Base-by-base conservation (phyloP, 371 early-diverging fungal genomes). In the Fennellomyces sp. region DNA sequence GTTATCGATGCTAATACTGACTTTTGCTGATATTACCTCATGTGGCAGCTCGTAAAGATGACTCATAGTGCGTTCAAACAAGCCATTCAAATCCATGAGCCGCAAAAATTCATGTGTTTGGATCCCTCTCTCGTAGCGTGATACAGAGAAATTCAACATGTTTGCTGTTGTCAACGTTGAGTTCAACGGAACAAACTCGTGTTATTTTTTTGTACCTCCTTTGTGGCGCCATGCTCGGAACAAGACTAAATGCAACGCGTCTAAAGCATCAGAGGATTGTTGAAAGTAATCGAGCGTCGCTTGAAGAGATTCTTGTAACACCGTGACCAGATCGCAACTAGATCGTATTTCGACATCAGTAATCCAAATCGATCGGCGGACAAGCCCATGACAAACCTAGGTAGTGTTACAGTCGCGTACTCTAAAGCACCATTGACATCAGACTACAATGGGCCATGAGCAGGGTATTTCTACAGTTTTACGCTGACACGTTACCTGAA, bases 371-470 rank as follows among this genome's bases (percentile, higher is more conserved):
- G 17, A 45, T 45, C 45, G 17, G n/a, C 7, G 45, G 35, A 6
- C 8, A 33, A 6, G 10, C 23, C 21, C 23, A 45, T 45, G 19
- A 21, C 12, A 5, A 23, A 45, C 45, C 21, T 45, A 23, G 45
- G 45, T 23, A 25, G 23, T 1, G 45, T 21, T 12, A 45, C 45
- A 0, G 45, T 17, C n/a, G 29, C 30, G 13, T 61, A 61, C 19
- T 70, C 67, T 13, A 70, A 35, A 29, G 56, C 64, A 15, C 71
- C 64, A 35, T 58, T 39, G 4, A 70, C 21, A 33, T 66, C 71
- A 15, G 60, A 30, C 71, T 70, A 26, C 6, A 33, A n/a, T n/a
- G n/a, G n/a, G n/a, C n/a, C n/a, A n/a, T n/a, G n/a, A n/a, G n/a
- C n/a, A n/a, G n/a, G n/a, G n/a, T n/a, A n/a, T n/a, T n/a, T n/a